A percentile compares a stretch with the other conserved stretches of the same genome.
Conservation (phyloP, 2,329 filamentous ascomycete species). For the Aspergillus texensis region DNA sequence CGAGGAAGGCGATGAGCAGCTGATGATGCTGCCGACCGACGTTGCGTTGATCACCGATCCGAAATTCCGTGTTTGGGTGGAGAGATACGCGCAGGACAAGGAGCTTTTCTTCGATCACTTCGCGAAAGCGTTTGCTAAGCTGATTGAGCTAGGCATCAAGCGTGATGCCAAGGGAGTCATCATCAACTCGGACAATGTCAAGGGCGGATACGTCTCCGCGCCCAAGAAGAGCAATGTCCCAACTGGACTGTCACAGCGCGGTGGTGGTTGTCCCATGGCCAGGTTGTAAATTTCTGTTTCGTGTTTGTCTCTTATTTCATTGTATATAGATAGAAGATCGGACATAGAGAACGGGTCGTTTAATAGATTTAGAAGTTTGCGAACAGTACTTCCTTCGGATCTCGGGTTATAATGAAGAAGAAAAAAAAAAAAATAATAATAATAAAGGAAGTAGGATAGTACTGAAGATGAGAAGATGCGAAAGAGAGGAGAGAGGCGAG, state of each 20-base stretch:
- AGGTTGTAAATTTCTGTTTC: conserved; percentile 27
- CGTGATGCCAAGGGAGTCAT: conserved; percentile 58
- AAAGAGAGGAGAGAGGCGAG: background rate
- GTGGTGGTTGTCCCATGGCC: conserved; percentile 22
- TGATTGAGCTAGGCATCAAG: conserved; percentile 63
- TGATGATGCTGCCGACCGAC: conserved; percentile 71
- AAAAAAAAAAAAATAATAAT: conserved; percentile 1
- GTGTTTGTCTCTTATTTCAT: conserved; percentile 12
- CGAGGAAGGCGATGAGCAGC: conserved; percentile 51
- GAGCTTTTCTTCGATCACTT: conserved; percentile 66
- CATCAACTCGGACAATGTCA: conserved; percentile 59
- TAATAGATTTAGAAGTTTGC: conserved; percentile 9
- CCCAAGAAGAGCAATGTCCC: conserved; percentile 57
- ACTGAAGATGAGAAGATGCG: background rate
- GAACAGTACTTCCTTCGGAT: background rate
- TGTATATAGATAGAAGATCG: conserved; percentile 11
- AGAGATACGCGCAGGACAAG: conserved; percentile 63
- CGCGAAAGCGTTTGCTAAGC: conserved; percentile 59
- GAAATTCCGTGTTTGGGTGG: conserved; percentile 58
- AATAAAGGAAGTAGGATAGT: background rate
- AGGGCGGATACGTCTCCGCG: conserved; percentile 59
- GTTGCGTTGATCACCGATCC: conserved; percentile 60
- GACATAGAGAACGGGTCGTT: conserved; percentile 8
- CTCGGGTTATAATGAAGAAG: background rate
- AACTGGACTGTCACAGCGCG: conserved; percentile 27